These are phyloP conservation scores for Fusarium sororula DNA, from an alignment of 2,329 filamentous ascomycete species.

Conservation along the genomic window DNA sequence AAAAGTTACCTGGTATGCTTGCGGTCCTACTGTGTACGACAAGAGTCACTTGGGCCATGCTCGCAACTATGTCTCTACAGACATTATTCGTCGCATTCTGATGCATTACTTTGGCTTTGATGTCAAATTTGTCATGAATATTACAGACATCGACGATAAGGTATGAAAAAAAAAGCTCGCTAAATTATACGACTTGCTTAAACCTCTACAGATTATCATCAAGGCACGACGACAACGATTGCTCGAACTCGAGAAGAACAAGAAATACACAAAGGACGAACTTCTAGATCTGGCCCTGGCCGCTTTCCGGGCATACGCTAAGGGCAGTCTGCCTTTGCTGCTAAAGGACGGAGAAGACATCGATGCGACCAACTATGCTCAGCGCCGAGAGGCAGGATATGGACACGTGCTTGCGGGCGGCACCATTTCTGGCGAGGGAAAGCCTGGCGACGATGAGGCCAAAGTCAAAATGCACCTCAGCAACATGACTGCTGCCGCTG, in stretches of 20 bases:
- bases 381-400: constrained; percentile 62
- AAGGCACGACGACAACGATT: constrained; percentile 80
- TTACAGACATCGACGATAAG: constrained; percentile 85
- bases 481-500: constrained; percentile 63
- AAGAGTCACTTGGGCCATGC: constrained; percentile 85
- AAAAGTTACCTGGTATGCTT: constrained; percentile 86
- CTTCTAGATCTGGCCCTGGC: constrained; percentile 57
- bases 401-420: constrained; percentile 64
- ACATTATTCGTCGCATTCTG: constrained; percentile 86
- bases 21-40: constrained; percentile 87
- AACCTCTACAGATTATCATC: constrained; percentile 61
- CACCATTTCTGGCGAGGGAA: constrained; percentile 64
- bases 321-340: constrained; percentile 64
- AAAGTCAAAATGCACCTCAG: constrained; percentile 92
- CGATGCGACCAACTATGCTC: constrained; percentile 60
- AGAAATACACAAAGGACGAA: constrained; percentile 61
- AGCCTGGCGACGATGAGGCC: constrained; percentile 79
- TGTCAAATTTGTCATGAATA: constrained; percentile 91
- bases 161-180: constrained; percentile 46
- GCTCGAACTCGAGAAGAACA: constrained; percentile 80
- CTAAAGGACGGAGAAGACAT: constrained; percentile 54
- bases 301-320: constrained; percentile 66
- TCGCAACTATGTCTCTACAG: constrained; percentile 89
- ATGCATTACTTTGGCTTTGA: constrained; percentile 84
- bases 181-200: constrained; percentile 18